These are phyloP conservation scores for Trichosporon sp. DNA, from an alignment of 1,284 basidiomycete genomes.

Conservation along the genomic window DNA sequence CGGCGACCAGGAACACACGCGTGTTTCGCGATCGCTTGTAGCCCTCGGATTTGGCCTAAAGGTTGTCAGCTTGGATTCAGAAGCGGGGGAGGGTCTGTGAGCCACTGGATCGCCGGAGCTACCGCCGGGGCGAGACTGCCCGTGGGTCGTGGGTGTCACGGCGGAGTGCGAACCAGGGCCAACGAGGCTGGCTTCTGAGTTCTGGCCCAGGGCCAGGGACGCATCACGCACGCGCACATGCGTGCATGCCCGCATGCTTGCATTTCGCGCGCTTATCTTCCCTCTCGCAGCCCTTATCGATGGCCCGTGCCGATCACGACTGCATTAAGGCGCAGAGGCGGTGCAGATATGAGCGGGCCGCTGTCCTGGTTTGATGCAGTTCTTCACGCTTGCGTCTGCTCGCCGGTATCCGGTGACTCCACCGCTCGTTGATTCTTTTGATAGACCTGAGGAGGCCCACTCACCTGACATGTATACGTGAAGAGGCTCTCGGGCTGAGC, in stretches of 20 bases:
- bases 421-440: too few relatives aligned
- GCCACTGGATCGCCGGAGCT: too few relatives aligned
- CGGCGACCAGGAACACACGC: slow-evolving; percentile 86
- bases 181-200: background rate
- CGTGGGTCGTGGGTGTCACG: background rate
- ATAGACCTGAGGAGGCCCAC: background rate
- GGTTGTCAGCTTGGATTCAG: background rate
- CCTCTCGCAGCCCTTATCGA: background rate
- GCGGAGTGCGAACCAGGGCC: background rate
- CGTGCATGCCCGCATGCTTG: too few relatives aligned
- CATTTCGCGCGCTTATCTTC: background rate
- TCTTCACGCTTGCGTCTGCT: too few relatives aligned
- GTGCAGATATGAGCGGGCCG: background rate
- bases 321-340: slow-evolving; percentile 4
- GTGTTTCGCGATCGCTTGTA: slow-evolving; percentile 79
- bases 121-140: background rate
- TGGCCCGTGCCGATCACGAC: slow-evolving; percentile 6
- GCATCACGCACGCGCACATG: too few relatives aligned
- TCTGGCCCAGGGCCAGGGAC: slow-evolving; percentile 7
- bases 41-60: slow-evolving; percentile 79
- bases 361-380: too few relatives aligned
- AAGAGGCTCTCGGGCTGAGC: slow-evolving; percentile 61
- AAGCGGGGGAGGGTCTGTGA: background rate
- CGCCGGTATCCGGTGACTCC: background rate
- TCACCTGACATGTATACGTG: slow-evolving; percentile 58